These are phyloP conservation scores for Metschnikowia corniflorae DNA, from an alignment of 805 yeast genomes.

Conservation along the genomic window DNA sequence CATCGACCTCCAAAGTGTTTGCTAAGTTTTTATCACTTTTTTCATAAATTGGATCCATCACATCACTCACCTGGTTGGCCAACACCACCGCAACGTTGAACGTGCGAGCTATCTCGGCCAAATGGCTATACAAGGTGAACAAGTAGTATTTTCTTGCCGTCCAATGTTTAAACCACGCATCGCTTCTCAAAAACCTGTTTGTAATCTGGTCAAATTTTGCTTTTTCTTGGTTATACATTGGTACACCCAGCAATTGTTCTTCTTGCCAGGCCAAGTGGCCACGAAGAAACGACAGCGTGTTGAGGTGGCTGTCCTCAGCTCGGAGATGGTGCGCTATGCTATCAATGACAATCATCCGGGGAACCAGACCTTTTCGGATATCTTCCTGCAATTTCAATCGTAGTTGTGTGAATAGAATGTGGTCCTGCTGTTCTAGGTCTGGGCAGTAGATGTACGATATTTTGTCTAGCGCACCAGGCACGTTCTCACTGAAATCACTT, in stretches of 20 bases:
- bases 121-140: slow-evolving; percentile 40
- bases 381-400: slow-evolving; percentile 43
- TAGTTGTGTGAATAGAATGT: slow-evolving; percentile 63
- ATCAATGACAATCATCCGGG: slow-evolving; percentile 68
- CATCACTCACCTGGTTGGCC: slow-evolving; percentile 79
- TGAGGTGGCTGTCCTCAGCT: slow-evolving; percentile 43
- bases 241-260: slow-evolving; percentile 5
- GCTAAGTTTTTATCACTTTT: background rate
- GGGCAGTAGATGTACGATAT: slow-evolving; percentile 56
- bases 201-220: slow-evolving; percentile 28
- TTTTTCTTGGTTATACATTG: slow-evolving; percentile 9
- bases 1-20: slow-evolving; percentile 6
- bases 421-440: slow-evolving; percentile 72
- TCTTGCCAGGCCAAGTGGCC: slow-evolving; percentile 14
- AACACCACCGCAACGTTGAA: slow-evolving; percentile 59
- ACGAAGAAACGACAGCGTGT: slow-evolving; percentile 12
- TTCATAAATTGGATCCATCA: slow-evolving; percentile 15
- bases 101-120: slow-evolving; percentile 47
- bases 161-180: slow-evolving; percentile 21
- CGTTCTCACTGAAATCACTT: slow-evolving; percentile 8
- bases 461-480: slow-evolving; percentile 25
- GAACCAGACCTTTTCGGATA: slow-evolving; percentile 23
- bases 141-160: slow-evolving; percentile 42
- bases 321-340: slow-evolving; percentile 81
- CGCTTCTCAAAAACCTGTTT: slow-evolving; percentile 19